Base-by-base conservation (phyloP, 2,329 filamentous ascomycete species). In the Alternaria metachromatica region DNA sequence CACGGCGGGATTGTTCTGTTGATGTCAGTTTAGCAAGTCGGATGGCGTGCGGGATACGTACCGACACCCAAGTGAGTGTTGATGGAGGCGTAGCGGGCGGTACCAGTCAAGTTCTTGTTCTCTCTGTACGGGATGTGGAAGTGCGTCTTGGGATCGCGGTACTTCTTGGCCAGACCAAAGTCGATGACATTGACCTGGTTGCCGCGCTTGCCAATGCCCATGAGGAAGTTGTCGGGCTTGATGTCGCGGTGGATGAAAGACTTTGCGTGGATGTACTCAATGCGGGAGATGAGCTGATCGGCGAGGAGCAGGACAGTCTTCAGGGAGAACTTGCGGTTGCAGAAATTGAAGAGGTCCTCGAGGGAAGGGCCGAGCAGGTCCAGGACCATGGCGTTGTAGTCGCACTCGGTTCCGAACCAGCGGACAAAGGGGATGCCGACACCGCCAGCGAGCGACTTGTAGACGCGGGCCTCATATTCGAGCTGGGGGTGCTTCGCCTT, bases 101-200 rank as follows among this genome's bases (percentile, higher is more conserved):
- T 99, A 82, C 96, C 96, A 58, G 96, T 99, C 83, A 99, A 86
- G 88, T 98, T 98, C 92, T 99, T 98, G 91, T 98, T 98, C 93
- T 98, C 96, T 85, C 96, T 91, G 88, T 99, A 98, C 50, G 96
- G 96, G 67, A 98, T 99, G 84, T 99, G 96, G 87, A 98, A 98
- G 85, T 98, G 95, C 64, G 96, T 98, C 91, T 99, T 99, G 65
- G 96, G 96, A 87, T 98, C 96, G 72, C 96, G 92, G 87, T 98
- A 99, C 87, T 98, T 98, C 92, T 98, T 99, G 80, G 96, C 96
- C 72, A 99, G 87, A 87, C 96, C 96, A 76, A 99, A 99, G 83
- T 98, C 96, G 75, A 99, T 98, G 54, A 98, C 95, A 76, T 98
- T 98, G 87, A 99, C 95, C 86, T 98, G 95, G 85, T 98, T 99